Conservation (phyloP, 2,329 filamentous ascomycete species). For the Trichophyton mentagrophytes region DNA sequence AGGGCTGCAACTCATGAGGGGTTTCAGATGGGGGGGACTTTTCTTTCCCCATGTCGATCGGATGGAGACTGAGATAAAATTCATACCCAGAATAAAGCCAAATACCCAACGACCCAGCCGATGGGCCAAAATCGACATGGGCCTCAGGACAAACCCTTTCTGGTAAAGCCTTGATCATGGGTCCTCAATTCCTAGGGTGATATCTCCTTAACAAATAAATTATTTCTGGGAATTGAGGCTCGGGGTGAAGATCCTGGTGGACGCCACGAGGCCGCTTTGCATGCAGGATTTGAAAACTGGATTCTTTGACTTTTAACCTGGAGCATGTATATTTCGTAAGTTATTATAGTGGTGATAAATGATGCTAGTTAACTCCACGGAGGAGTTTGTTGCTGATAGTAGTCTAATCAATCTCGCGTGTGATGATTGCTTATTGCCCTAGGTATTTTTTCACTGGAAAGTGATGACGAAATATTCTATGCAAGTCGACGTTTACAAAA, state of each 20-base stretch:
- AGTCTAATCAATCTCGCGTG: not conserved
- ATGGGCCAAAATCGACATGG: not conserved
- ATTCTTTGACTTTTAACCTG: not conserved
- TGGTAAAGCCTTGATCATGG: not conserved
- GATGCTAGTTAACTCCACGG: too few relatives aligned
- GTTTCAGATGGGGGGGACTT: not conserved
- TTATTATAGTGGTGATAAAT: not conserved
- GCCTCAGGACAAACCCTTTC: not conserved
- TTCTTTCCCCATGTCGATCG: not conserved
- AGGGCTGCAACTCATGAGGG: not conserved
- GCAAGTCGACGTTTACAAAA: too few relatives aligned
- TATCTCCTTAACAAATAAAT: not conserved
- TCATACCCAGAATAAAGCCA: not conserved
- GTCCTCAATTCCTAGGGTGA: not conserved
- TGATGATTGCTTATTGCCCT: too few relatives aligned
- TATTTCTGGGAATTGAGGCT: not conserved
- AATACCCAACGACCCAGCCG: not conserved
- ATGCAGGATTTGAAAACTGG: not conserved
- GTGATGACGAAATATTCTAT: too few relatives aligned
- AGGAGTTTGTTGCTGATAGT: too few relatives aligned
- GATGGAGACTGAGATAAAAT: not conserved
- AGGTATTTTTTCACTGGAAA: too few relatives aligned
- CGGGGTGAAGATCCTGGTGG: not conserved
- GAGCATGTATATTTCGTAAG: not conserved
- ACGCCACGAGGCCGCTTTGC: not conserved